Base-by-base conservation (phyloP, 441 rosid genomes). In the Erodium trifolium region DNA sequence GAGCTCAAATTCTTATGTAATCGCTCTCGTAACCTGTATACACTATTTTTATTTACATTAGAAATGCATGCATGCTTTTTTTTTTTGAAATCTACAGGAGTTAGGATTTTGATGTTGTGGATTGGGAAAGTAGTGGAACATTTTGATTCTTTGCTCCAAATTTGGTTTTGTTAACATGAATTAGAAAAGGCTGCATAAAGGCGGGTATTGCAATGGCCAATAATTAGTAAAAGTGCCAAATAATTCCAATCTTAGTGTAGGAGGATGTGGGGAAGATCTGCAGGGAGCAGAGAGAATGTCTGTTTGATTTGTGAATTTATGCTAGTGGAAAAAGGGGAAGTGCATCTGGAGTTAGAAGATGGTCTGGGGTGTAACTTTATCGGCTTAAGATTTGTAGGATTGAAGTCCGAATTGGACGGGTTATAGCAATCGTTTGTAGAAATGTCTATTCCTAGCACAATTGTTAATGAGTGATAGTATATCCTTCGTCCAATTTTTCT, bases 1-100 rank as follows among this genome's bases (percentile, higher is more conserved):
- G 62, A 55, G 62, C 62, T 55, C 62, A 55, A 55, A 3, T 55
- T 55, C 23, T 55, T 55, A 16, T 16, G 62, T 55, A 55, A n/a
- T n/a, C 6, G 14, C 60, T 53, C 60, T 53, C 14, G 6, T 3
- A n/a, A n/a, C 14, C 53, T 43, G 3, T n/a, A 5, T 37, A 37
- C 3, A 0, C 41, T 37, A 2, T 7, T 14, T 1, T 37, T 37
- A 1, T 43, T 43, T 51, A n/a, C 5, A 12, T 11, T 2, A 1
- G 5, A 4, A n/a, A n/a, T 53, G 19, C 62, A 55, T 55, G 62
- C 60, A 53, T 53, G 19, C 5, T n/a, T 45, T 45, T n/a, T 1
- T 45, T 45, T 9, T 45, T 5, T 53, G 60, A 53, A 53, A 53
- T n/a, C 60, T 4, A 53, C 2, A 1, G 19, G 3, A n/a, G 14